Conservation (phyloP, 495 filamentous ascomycete species). For the Aspergillus funiculosus region DNA sequence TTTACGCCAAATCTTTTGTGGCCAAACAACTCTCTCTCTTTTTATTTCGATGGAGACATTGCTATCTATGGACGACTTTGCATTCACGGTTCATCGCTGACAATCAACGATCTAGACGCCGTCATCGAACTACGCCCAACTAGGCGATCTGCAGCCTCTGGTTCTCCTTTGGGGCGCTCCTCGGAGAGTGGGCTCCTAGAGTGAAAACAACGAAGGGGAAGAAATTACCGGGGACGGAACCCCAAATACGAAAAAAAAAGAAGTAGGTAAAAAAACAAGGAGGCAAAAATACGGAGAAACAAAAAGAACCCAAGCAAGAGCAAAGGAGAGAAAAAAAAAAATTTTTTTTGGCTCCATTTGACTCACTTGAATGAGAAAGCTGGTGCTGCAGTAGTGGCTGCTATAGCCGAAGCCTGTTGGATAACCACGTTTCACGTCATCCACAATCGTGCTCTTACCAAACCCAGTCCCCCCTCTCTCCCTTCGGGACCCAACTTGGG, state of each 20-base stretch:
- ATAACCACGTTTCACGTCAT: slow-evolving; percentile 33
- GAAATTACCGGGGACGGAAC: slow-evolving; percentile 10
- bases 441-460: slow-evolving; percentile 21
- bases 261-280: slow-evolving; percentile 10
- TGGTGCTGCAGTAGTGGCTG: slow-evolving; percentile 23
- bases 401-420: slow-evolving; percentile 25
- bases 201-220: slow-evolving; percentile 9
- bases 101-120: slow-evolving; percentile 26
- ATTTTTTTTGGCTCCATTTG: slow-evolving; percentile 13
- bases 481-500: slow-evolving; percentile 19
- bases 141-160: slow-evolving; percentile 18
- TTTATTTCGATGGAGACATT: slow-evolving; percentile 27
- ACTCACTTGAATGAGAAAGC: slow-evolving; percentile 25
- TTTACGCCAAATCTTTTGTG: slow-evolving; percentile 12
- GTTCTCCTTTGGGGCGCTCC: slow-evolving; percentile 12
- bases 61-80: slow-evolving; percentile 21
- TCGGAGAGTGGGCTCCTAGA: slow-evolving; percentile 12
- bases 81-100: slow-evolving; percentile 25
- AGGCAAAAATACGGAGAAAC: slow-evolving; percentile 1
- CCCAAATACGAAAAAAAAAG: slow-evolving; percentile 4
- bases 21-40: slow-evolving; percentile 12
- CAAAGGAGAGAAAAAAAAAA: slow-evolving; percentile 17
- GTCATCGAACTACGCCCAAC: slow-evolving; percentile 15
- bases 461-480: slow-evolving; percentile 12
- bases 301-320: slow-evolving; percentile 16